A percentile compares a stretch with the other conserved stretches of the same genome.
These are phyloP conservation scores for Paraphaeosphaeria minitans DNA, from an alignment of 2,329 filamentous ascomycete species.

Conservation along the genomic window DNA sequence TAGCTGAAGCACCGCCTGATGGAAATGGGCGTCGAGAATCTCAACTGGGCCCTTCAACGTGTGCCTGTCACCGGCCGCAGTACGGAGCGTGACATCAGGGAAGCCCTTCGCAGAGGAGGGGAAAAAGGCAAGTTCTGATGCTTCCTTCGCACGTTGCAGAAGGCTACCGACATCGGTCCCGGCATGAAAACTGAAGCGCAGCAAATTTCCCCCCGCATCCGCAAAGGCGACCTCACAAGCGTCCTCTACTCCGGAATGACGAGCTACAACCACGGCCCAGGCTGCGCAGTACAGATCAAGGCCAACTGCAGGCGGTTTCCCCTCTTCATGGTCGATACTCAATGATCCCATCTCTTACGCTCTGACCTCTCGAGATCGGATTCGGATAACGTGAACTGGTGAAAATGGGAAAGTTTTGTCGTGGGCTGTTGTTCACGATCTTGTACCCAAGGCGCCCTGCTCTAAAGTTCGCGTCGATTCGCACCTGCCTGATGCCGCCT, in stretches of 20 bases:
- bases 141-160: background rate
- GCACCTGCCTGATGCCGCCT: background rate
- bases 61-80: background rate
- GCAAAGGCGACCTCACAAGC: background rate
- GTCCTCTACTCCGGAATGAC: background rate
- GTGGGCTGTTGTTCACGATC: background rate
- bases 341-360: background rate
- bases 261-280: background rate
- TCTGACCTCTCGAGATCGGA: background rate
- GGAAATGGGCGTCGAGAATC: background rate
- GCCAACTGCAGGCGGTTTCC: background rate
- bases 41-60: background rate
- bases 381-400: background rate
- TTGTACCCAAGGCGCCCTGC: background rate
- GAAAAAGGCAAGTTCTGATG: background rate
- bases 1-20: slow-evolving; percentile 1
- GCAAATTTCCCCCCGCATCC: background rate
- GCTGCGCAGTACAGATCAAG: slow-evolving; percentile 1
- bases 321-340: background rate
- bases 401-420: background rate
- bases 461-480: background rate
- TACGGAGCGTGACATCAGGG: background rate
- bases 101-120: background rate
- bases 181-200: background rate
- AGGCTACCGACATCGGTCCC: background rate